Base-by-base conservation (phyloP, 2,329 filamentous ascomycete genomes). In the Cryphonectria parasitica region DNA sequence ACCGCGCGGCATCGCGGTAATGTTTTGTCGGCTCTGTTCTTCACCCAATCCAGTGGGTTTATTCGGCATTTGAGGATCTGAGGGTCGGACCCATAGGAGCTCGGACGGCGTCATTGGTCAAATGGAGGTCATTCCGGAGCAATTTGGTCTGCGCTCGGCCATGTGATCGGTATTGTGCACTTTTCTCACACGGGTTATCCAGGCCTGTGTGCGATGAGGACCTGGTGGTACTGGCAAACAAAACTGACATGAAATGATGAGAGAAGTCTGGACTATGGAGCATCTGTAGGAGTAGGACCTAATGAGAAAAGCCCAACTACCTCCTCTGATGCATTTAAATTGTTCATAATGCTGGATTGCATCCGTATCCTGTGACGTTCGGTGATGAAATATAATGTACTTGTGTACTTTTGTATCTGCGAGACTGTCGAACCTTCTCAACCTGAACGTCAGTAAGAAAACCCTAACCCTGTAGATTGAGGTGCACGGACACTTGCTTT, bases 91-190 rank as follows among this genome's bases (percentile, higher is more conserved):
- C 41, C 41, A 34, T 45, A 56, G 25, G 34, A 34, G 22, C 52
- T 67, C 54, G n/a, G 65, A 60, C 56, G 65, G 65, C 65, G 54
- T 60, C 65, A 43, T 19, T 34, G 65, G 58, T 54, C 60, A 54
- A 31, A 28, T 17, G 31, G 31, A 49, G 58, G 66, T 25, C 10
- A 39, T 22, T 52, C 22, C 31, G 54, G 34, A 43, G 34, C 28
- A 63, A 63, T 28, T 28, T 17, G 36, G 54, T 22, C 58, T 54
- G 58, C 60, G 41, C 8, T 10, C n/a, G 28, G 39, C 52, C 43
- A 13, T n/a, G 54, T 22, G 65, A 31, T 22, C 56, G 41, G 43
- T 56, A 36, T 63, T 45, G 60, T 45, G 58, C 66, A 41, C 52
- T 54, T 41, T n/a, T 49, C 19, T 22, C 22, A 10, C 45, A n/a